Conservation (phyloP, 768 basidiomycete species). For the Podaxis sp. region DNA sequence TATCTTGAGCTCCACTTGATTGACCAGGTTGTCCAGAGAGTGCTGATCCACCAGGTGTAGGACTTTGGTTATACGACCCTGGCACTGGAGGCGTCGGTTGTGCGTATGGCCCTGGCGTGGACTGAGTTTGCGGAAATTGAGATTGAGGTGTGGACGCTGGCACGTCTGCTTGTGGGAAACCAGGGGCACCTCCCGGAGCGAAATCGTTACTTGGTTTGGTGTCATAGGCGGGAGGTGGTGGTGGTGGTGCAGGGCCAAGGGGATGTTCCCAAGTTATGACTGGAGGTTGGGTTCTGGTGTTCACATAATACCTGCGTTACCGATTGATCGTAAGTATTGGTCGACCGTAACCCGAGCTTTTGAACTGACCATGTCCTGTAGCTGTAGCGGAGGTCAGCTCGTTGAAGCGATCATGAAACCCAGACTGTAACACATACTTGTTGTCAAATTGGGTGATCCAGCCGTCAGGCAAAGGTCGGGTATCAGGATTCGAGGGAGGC, state of each 20-base stretch:
- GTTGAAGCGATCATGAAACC: slow-evolving; percentile 21
- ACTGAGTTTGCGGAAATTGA: not conserved
- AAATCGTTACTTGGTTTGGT: not conserved
- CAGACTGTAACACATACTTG: slow-evolving; percentile 49
- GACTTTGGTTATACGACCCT: slow-evolving; percentile 14
- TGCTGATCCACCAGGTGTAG: not conserved
- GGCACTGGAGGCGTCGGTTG: slow-evolving; percentile 22
- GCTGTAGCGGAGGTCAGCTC: slow-evolving; percentile 20
- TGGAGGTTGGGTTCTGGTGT: slow-evolving; percentile 61
- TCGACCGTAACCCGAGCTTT: not conserved
- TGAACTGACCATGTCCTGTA: slow-evolving; percentile 63
- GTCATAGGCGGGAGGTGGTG: slow-evolving; percentile 33
- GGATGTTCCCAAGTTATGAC: slow-evolving; percentile 73
- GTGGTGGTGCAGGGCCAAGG: slow-evolving; percentile 46
- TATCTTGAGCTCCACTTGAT: not conserved
- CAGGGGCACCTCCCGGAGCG: not conserved
- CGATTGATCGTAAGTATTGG: not conserved
- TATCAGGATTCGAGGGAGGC: slow-evolving; percentile 54
- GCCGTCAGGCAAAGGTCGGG: slow-evolving; percentile 60
- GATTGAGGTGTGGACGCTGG: slow-evolving; percentile 15
- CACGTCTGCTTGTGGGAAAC: slow-evolving; percentile 19
- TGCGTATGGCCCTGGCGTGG: not conserved
- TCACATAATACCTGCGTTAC: slow-evolving; percentile 70
- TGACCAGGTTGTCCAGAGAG: not conserved
- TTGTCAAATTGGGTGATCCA: slow-evolving; percentile 69